phyloP scores from a whole-genome alignment of 179 eudicot species.

The Silene coronaria region DNA sequence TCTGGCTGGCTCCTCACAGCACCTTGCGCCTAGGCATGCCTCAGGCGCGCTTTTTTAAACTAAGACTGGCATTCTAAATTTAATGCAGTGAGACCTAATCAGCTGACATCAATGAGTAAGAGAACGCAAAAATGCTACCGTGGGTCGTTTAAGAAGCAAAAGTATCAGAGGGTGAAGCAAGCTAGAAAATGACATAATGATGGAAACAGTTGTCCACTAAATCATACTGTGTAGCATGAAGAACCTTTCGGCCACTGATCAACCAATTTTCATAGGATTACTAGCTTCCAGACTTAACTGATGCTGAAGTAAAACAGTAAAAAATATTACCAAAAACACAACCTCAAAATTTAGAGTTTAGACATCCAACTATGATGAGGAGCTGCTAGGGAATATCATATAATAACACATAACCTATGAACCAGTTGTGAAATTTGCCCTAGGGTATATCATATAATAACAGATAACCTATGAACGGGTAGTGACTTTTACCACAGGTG shows the following conservation, averaged over 20 bases:
- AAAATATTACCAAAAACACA: neutral
- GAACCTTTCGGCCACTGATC: neutral
- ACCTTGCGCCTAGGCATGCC: too few relatives aligned
- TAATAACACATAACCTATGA: neutral
- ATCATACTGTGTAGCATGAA: neutral
- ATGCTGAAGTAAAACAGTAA: neutral
- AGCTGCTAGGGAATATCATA: neutral
- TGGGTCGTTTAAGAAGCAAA: neutral
- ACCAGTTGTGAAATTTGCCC: constrained; percentile 1
- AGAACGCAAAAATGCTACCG: too few relatives aligned
- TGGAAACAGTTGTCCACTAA: neutral
- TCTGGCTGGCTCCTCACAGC: too few relatives aligned
- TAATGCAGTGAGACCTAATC: neutral
- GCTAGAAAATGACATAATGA: neutral
- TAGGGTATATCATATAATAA: too few relatives aligned
- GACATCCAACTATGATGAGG: constrained; percentile 5
- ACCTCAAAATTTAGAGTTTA: too few relatives aligned
- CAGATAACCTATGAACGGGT: neutral
- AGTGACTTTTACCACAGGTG: constrained; percentile 14
- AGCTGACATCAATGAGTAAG: neutral
- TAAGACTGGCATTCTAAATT: neutral
- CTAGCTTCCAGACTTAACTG: neutral
- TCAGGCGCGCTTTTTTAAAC: too few relatives aligned
- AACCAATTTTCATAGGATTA: constrained; percentile 5
- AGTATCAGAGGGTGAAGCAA: constrained; percentile 3